phyloP scores from a whole-genome alignment of 192 early-diverging fungal species.

The Entomortierella parvispora region DNA sequence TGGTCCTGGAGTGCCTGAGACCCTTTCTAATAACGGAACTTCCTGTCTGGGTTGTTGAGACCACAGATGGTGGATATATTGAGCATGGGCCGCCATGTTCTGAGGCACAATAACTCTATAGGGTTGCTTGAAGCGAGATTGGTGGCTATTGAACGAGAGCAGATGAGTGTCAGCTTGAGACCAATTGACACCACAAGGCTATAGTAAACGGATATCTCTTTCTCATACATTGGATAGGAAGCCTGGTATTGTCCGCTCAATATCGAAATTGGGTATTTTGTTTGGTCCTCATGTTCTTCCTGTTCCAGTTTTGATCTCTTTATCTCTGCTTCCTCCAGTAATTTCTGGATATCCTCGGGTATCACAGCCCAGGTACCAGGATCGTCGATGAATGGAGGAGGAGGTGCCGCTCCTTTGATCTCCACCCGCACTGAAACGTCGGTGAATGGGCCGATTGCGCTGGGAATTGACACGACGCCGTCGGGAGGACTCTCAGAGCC shows the following conservation, averaged over 20 bases:
- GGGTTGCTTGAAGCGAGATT: constrained; percentile 38
- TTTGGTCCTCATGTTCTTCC: constrained; percentile 23
- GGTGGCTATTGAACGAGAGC: constrained; percentile 12
- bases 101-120: constrained; percentile 35
- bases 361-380: constrained; percentile 50
- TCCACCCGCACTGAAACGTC: constrained; percentile 16
- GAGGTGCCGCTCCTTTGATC: constrained; percentile 22
- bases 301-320: constrained; percentile 4
- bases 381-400: constrained; percentile 35
- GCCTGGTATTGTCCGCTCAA: constrained; percentile 62
- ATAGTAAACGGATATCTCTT: not conserved
- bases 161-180: not conserved
- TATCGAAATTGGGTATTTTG: constrained; percentile 62
- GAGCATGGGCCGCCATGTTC: constrained; percentile 34
- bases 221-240: constrained; percentile 59
- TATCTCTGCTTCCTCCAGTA: constrained; percentile 25
- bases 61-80: constrained; percentile 47
- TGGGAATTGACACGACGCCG: constrained; percentile 10
- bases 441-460: constrained; percentile 23
- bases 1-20: not conserved
- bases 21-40: not conserved
- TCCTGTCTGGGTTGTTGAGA: constrained; percentile 16
- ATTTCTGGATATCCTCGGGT: constrained; percentile 50
- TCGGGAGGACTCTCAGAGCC: not conserved
- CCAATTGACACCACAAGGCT: not conserved